Percentiles rank a stretch among this genome's conserved stretches.
phyloP scores from a whole-genome alignment of 148 eudicot genomes.

The Fallopia convolvulus region DNA sequence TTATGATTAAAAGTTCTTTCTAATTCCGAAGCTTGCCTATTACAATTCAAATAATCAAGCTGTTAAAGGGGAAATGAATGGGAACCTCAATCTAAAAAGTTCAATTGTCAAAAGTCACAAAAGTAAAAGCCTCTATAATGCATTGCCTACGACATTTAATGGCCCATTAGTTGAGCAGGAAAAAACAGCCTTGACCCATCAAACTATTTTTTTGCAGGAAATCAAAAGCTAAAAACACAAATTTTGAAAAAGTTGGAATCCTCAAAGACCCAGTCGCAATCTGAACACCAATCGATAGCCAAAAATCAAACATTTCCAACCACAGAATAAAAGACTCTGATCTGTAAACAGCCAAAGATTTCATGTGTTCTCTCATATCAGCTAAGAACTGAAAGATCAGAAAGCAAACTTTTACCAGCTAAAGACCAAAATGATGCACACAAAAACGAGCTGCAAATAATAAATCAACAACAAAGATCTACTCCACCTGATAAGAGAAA shows the following conservation, averaged over 20 bases:
- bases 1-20: background rate
- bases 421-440: background rate
- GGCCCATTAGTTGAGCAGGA: background rate
- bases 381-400: background rate
- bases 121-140: background rate
- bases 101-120: background rate
- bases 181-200: background rate
- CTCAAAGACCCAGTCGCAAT: background rate
- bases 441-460: background rate
- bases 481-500: background rate
- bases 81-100: background rate
- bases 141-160: background rate
- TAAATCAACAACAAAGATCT: background rate
- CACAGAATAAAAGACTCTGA: background rate
- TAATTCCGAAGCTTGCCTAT: background rate
- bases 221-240: background rate
- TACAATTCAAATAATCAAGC: background rate
- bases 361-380: background rate
- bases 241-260: constrained; percentile 4
- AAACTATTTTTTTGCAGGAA: background rate
- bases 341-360: background rate
- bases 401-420: background rate
- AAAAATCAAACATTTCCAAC: background rate
- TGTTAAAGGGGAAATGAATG: background rate
- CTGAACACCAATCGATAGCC: background rate